A percentile compares a stretch with the other conserved stretches of the same genome.
These are phyloP conservation scores for Claviceps capensis DNA, from an alignment of 2,329 filamentous ascomycete genomes.

Conservation along the genomic window DNA sequence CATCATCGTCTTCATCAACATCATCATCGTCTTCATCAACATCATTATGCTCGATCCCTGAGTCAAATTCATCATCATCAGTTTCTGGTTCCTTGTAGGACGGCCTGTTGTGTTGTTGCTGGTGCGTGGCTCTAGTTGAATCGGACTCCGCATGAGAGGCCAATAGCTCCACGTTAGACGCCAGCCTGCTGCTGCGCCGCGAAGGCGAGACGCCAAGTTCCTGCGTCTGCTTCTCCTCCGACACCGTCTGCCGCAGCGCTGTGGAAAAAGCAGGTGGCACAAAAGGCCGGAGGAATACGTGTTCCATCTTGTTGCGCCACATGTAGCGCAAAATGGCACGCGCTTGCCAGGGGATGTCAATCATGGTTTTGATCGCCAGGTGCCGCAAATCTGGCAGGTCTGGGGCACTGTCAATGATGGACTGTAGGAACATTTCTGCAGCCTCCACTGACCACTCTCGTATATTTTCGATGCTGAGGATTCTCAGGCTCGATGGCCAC, in stretches of 20 bases:
- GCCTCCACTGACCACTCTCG: slow-evolving; percentile 58
- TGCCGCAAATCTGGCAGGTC: slow-evolving; percentile 53
- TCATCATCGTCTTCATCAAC: background rate
- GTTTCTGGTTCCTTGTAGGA: slow-evolving; percentile 34
- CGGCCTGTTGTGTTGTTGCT: slow-evolving; percentile 10
- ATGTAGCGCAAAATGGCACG: slow-evolving; percentile 64
- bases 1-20: slow-evolving; percentile 1
- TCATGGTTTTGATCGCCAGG: slow-evolving; percentile 61
- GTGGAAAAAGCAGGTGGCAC: slow-evolving; percentile 23
- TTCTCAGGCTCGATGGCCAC: slow-evolving; percentile 62
- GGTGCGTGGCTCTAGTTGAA: slow-evolving; percentile 8
- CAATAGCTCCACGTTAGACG: slow-evolving; percentile 14
- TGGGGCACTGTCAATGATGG: slow-evolving; percentile 58
- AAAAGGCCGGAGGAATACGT: slow-evolving; percentile 45
- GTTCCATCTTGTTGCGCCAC: slow-evolving; percentile 60
- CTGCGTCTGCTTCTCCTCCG: slow-evolving; percentile 9
- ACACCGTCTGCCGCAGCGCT: slow-evolving; percentile 11
- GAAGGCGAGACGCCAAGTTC: slow-evolving; percentile 14
- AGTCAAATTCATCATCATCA: slow-evolving; percentile 27
- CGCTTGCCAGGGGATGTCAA: slow-evolving; percentile 71
- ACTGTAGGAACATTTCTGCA: slow-evolving; percentile 66
- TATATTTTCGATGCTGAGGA: slow-evolving; percentile 63
- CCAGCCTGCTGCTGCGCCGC: slow-evolving; percentile 25
- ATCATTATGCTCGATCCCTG: slow-evolving; percentile 8
- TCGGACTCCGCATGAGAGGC: slow-evolving; percentile 8